Evolutionary conservation across 202 grass and related monocot genomes (phyloP), one percentile per base, ranked within the genome.

Genomic region (Panicum hallii): DNA sequence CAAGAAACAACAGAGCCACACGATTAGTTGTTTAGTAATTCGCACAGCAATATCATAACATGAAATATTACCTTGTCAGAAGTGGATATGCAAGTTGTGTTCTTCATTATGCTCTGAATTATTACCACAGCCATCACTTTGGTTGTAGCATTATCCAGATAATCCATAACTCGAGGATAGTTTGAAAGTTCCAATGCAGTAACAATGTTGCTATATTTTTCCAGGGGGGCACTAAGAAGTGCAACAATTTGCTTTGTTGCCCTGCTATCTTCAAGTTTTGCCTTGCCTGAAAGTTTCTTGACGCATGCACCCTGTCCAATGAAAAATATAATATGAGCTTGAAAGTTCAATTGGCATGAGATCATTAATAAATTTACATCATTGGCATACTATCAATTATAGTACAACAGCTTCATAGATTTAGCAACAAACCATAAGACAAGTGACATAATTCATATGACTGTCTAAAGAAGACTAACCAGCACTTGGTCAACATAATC

Each of bases 71-170:
- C 97, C 91, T 96, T 99, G 62, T 99, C 97, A 32, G 93, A 93
- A 80, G 93, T 96, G 78, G 93, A 94, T 79, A 99, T 92, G 84
- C 88, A 96, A 70, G 93, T 92, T 41, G 84, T 92, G 88, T 99
- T 99, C 87, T 99, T 99, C 97, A 96, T 99, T 89, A 99, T 99
- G 90, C 97, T 99, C 88, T 99, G 93, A 72, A 96, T 96, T 78
- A 99, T 99, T 67, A 99, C 93, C 80, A 99, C 86, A 74, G 97
- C 91, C 97, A 99, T 99, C 71, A 99, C 93, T 93, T 99, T 99
- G 16, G 93, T 99, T 79, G 97, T 99, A 67, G 85, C 66, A 89
- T 94, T 99, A 92, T 99, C 97, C 45, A 99, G 79, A 86, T 99
- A 93, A 88, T 95, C 97, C 97, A 99, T 99, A 79, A 99, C 93